phyloP scores from a whole-genome alignment of 805 yeast species.

The Danielia oregonensis region DNA sequence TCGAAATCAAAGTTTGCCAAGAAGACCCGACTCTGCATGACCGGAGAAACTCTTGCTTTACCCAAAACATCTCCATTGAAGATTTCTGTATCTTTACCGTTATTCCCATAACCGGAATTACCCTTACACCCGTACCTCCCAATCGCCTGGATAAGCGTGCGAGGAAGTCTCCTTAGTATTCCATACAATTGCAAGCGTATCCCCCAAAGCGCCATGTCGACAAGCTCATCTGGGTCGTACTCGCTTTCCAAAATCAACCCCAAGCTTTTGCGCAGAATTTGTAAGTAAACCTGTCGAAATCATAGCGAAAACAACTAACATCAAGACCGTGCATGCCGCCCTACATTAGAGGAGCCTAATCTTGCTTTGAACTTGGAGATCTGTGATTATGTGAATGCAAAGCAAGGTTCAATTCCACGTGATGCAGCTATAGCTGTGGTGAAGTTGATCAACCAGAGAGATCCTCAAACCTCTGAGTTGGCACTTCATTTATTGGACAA shows the following conservation, averaged over 20 bases:
- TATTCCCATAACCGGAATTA: too few species aligned
- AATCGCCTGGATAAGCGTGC: too few species aligned
- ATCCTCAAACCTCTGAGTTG: conserved; percentile 77
- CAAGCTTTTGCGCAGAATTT: conserved; percentile 42
- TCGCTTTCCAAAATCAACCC: conserved; percentile 44
- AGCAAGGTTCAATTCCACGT: conserved; percentile 85
- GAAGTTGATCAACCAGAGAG: conserved; percentile 74
- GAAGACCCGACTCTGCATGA: too few species aligned
- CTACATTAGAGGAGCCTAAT: conserved; percentile 81
- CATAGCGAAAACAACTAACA: conserved; percentile 13
- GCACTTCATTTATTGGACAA: conserved; percentile 84
- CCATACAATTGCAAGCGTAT: too few species aligned
- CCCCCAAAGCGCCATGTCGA: too few species aligned
- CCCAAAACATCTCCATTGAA: too few species aligned
- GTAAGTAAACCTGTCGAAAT: conserved; percentile 23
- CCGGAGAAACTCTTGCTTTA: too few species aligned
- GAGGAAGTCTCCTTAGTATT: too few species aligned
- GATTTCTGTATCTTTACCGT: too few species aligned
- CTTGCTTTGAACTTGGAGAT: conserved; percentile 84
- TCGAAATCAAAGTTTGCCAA: too few species aligned
- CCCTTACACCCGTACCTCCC: too few species aligned
- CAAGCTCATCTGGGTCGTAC: conserved; percentile 21
- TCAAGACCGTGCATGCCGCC: conserved; percentile 79
- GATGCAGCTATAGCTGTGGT: conserved; percentile 90
- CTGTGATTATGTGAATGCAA: conserved; percentile 88